Percentiles rank a stretch among this genome's conserved stretches.
These are phyloP conservation scores for Fusarium piperis DNA, from an alignment of 2,329 filamentous ascomycete species.

Conservation along the genomic window DNA sequence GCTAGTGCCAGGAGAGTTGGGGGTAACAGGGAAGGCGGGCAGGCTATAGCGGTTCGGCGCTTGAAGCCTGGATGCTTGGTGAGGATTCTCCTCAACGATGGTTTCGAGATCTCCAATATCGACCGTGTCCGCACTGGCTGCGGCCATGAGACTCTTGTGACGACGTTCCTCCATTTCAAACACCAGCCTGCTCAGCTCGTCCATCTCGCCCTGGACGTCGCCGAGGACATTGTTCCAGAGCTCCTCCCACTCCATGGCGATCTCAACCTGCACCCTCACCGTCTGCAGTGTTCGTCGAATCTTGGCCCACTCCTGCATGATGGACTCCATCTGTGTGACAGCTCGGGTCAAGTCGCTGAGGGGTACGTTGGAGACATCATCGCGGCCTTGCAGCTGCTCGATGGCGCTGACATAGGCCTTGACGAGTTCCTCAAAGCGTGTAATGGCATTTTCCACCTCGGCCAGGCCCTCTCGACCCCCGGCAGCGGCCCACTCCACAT, in stretches of 20 bases:
- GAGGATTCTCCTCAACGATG: conserved; percentile 88
- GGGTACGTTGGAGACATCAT: conserved; percentile 78
- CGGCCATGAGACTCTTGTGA: conserved; percentile 78
- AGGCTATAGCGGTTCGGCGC: conserved; percentile 75
- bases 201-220: conserved; percentile 89
- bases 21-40: conserved; percentile 69
- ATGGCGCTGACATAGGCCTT: conserved; percentile 95
- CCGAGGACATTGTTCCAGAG: conserved; percentile 93
- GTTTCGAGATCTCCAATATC: conserved; percentile 93
- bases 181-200: conserved; percentile 80
- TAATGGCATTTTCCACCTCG: conserved; percentile 78
- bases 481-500: conserved; percentile 95
- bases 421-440: conserved; percentile 86
- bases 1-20: conserved; percentile 64
- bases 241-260: conserved; percentile 99
- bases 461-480: conserved; percentile 84
- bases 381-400: conserved; percentile 83
- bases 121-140: conserved; percentile 67
- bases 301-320: conserved; percentile 83
- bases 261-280: conserved; percentile 90
- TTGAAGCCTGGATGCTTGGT: conserved; percentile 60
- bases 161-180: conserved; percentile 98
- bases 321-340: conserved; percentile 88
- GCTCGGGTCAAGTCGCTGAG: conserved; percentile 77
- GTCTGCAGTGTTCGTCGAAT: conserved; percentile 81